Evolutionary conservation across 495 filamentous ascomycete species (phyloP).

Genomic region (Cercophora samala): DNA sequence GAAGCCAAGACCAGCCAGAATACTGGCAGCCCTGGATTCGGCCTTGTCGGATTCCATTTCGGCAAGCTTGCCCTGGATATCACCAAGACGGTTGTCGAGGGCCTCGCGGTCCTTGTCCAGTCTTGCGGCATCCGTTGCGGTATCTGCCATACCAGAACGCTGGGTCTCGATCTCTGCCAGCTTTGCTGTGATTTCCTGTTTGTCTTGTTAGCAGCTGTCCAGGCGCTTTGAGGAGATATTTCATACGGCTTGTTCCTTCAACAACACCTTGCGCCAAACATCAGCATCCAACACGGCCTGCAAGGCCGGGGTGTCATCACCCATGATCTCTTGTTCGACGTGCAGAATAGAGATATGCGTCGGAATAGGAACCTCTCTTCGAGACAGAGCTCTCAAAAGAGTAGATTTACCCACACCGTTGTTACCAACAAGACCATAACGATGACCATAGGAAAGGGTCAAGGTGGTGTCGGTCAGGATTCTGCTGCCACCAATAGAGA

Average conservation of each 20-base stretch:
- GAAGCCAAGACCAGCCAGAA: constrained; percentile 95
- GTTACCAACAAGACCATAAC: constrained; percentile 96
- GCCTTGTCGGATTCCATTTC: constrained; percentile 99
- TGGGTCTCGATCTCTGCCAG: constrained; percentile 77
- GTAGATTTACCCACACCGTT: constrained; percentile 99
- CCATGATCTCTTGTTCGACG: constrained; percentile 97
- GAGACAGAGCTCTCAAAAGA: constrained; percentile 82
- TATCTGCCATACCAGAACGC: constrained; percentile 76
- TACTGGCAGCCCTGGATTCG: constrained; percentile 89
- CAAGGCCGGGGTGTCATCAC: constrained; percentile 91
- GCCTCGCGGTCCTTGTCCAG: constrained; percentile 86
- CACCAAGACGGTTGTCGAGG: constrained; percentile 79
- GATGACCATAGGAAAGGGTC: constrained; percentile 86
- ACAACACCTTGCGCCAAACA: constrained; percentile 95
- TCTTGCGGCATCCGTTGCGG: constrained; percentile 75
- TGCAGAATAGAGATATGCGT: constrained; percentile 98
- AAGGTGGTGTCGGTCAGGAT: constrained; percentile 88
- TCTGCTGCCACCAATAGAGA: constrained; percentile 81
- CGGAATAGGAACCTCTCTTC: constrained; percentile 90
- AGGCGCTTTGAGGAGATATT: not conserved
- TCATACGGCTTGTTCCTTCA: constrained; percentile 81
- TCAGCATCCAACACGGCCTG: constrained; percentile 97
- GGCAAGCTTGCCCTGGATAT: constrained; percentile 86
- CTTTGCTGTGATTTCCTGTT: constrained; percentile 76
- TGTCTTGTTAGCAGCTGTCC: constrained; percentile 21